Percentiles rank a stretch among this genome's conserved stretches.
Conservation (phyloP, 805 yeast species). For the Metschnikowia reukaufii region DNA sequence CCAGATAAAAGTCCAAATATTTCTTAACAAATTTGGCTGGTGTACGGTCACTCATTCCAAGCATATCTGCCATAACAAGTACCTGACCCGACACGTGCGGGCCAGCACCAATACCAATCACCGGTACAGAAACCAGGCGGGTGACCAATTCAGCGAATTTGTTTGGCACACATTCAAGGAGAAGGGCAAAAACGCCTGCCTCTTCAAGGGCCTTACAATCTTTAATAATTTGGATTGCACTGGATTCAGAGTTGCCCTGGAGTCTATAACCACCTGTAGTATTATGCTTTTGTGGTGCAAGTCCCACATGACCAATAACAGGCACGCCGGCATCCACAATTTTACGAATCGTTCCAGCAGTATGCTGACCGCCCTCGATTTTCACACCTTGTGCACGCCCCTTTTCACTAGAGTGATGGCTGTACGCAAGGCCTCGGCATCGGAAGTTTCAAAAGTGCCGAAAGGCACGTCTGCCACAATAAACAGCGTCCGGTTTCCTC, state of each 20-base stretch:
- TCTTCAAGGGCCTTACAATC: conserved; percentile 71
- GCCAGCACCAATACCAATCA: conserved; percentile 97
- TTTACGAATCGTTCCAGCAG: conserved; percentile 50
- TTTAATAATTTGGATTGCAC: conserved; percentile 56
- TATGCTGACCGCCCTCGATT: conserved; percentile 74
- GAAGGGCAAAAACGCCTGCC: conserved; percentile 74
- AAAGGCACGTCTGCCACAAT: conserved; percentile 86
- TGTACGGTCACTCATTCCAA: conserved; percentile 62
- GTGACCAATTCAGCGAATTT: conserved; percentile 68
- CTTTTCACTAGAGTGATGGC: conserved; percentile 53
- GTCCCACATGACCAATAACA: conserved; percentile 87
- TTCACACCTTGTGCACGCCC: conserved; percentile 74
- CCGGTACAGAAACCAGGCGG: conserved; percentile 60
- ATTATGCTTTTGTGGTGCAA: conserved; percentile 85
- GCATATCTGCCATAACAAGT: conserved; percentile 77
- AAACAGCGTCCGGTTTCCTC: conserved; percentile 67
- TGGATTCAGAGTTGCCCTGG: conserved; percentile 63
- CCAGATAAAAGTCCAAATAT: conserved; percentile 53
- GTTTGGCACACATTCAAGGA: conserved; percentile 86
- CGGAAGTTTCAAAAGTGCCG: conserved; percentile 74
- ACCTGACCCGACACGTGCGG: conserved; percentile 83
- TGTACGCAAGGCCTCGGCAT: conserved; percentile 60
- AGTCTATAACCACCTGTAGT: conserved; percentile 83
- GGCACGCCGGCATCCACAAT: conserved; percentile 76
- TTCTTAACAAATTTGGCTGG: conserved; percentile 71